A percentile compares a stretch with the other conserved stretches of the same genome.
Conservation (phyloP, 805 yeast species). For the Candida arabinofermentans region DNA sequence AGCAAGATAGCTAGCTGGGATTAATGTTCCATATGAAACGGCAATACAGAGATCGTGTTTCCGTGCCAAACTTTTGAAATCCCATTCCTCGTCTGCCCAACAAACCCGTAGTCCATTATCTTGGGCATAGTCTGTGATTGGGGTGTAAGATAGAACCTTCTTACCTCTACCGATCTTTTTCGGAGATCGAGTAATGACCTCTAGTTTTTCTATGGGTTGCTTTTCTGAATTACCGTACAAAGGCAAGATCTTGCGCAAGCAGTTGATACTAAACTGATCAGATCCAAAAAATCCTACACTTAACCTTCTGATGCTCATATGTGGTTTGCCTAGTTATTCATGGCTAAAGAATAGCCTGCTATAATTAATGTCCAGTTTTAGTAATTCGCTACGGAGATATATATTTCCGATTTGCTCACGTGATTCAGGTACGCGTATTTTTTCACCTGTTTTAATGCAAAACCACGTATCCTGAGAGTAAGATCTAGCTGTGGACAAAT, state of each 20-base stretch:
- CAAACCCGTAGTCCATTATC: conserved; percentile 33
- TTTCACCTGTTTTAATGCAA: too few species aligned
- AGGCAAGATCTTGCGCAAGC: conserved; percentile 40
- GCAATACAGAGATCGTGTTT: conserved; percentile 72
- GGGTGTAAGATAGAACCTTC: conserved; percentile 44
- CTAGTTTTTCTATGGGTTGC: conserved; percentile 30
- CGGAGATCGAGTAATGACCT: conserved; percentile 60
- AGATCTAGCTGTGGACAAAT: too few species aligned
- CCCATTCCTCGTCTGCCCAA: conserved; percentile 49
- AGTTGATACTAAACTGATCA: conserved; percentile 61
- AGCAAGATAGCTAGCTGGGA: conserved; percentile 58
- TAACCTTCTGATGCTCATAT: conserved; percentile 6
- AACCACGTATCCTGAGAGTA: too few species aligned
- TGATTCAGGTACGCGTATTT: too few species aligned
- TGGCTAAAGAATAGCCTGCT: too few species aligned
- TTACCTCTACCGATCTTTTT: conserved; percentile 62
- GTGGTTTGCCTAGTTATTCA: not conserved
- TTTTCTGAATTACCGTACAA: conserved; percentile 5
- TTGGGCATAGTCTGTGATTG: conserved; percentile 43
- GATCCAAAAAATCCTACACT: conserved; percentile 72
- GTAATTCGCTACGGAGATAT: too few species aligned
- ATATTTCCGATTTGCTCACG: too few species aligned
- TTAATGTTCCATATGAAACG: conserved; percentile 82
- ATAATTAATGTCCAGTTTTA: too few species aligned
- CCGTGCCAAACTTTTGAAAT: conserved; percentile 27